Base-by-base conservation (phyloP, 345 rosid species). In the Dovyalis caffra region DNA sequence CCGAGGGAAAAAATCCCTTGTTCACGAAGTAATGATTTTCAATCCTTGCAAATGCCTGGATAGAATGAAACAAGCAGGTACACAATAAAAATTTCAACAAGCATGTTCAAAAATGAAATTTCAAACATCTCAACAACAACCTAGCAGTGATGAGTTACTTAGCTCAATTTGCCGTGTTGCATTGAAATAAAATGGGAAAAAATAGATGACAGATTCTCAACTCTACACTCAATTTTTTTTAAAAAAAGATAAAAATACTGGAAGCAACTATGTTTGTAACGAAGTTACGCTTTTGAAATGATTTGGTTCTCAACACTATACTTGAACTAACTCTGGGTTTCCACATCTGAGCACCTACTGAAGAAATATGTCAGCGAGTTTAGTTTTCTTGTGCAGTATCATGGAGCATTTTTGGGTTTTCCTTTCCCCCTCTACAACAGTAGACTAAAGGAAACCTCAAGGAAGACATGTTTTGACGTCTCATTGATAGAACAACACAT, bases 21-120 rank as follows among this genome's bases (percentile, higher is more conserved):
- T 95, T 93, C 69, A 87, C 81, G 74, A 91, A 95, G 80, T 91
- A 95, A 78, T 93, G 98, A 68, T 93, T 95, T 86, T 93, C 97
- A 77, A 95, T 95, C 91, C 97, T 90, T 64, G 99, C 99, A 90
- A 95, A 93, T 57, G 98, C 99, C 99, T 95, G 88, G 23, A 47
- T 26, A 73, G 21, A 79, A 68, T 23, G 70, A 72, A 66, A 47
- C 60, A 61, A 28, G 8, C 25, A 57, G n/a, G n/a, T 20, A 6
- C 53, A 47, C 53, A 47, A 16, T 47, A 16, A 40, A 40, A 40
- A 40, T 11, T 11, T 40, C 45, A 40, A 12, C 51, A 47, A 47
- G 18, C 47, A 43, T 43, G 47, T 0, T 9, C 47, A 14, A 0
- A 62, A 33, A 18, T 15, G 49, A 57, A 34, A 45, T 25, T 64